phyloP scores from a whole-genome alignment of 2,329 filamentous ascomycete species.

The Clonostachys rosea region DNA sequence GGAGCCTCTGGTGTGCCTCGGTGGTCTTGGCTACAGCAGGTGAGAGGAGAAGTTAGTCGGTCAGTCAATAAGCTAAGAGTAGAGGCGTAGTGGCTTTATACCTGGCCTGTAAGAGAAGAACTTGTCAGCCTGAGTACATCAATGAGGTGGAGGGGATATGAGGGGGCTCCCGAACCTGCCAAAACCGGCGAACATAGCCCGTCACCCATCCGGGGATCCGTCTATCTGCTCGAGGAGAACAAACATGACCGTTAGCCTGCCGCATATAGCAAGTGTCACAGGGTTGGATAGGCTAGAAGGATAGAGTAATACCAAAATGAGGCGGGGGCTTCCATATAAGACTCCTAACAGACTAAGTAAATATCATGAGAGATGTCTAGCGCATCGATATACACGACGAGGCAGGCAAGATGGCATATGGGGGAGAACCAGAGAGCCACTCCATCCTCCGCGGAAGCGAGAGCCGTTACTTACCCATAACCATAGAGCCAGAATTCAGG shows the following conservation, averaged over 20 bases:
- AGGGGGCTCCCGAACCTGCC: slow-evolving; percentile 68
- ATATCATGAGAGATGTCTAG: too few relatives aligned
- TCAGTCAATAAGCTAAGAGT: slow-evolving; percentile 3
- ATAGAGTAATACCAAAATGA: slow-evolving; percentile 67
- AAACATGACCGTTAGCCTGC: not conserved
- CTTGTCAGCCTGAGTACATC: not conserved
- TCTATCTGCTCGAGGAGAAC: slow-evolving; percentile 52
- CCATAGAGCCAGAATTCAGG: slow-evolving; percentile 93
- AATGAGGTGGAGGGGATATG: slow-evolving; percentile 3
- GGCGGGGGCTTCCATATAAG: slow-evolving; percentile 98
- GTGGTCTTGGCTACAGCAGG: slow-evolving; percentile 72
- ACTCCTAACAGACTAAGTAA: slow-evolving; percentile 48
- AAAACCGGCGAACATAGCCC: slow-evolving; percentile 92
- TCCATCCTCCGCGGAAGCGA: too few relatives aligned
- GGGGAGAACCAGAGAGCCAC: too few relatives aligned
- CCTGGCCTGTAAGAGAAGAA: slow-evolving; percentile 19
- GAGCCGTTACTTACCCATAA: slow-evolving; percentile 65
- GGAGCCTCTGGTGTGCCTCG: slow-evolving; percentile 84
- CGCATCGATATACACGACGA: too few relatives aligned
- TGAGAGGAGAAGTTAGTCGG: not conserved
- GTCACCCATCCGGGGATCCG: slow-evolving; percentile 85
- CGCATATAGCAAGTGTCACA: too few relatives aligned
- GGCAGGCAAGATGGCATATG: too few relatives aligned
- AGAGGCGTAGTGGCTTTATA: slow-evolving; percentile 8
- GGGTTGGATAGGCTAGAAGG: too few relatives aligned